Base-by-base conservation (phyloP, 1,139 yeast species). In the Yamadazyma jaroonii region DNA sequence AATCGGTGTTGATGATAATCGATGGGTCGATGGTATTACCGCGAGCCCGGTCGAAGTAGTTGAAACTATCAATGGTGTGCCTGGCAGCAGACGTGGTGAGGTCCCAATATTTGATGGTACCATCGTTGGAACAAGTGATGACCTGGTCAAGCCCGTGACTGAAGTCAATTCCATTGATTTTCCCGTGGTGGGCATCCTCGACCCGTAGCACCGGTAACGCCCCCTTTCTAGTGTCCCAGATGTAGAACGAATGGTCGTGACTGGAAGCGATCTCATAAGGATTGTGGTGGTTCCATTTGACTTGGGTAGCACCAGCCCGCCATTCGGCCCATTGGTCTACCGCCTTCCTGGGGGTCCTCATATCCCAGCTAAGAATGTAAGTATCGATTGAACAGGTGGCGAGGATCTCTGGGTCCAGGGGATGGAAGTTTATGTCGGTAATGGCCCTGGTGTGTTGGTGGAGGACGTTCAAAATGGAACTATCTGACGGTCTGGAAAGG, bases 331-430 rank as follows among this genome's bases (percentile, higher is more conserved):
- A 89, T 35, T 81, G 76, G 39, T 76, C 75, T 3, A 79, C 81
- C 0, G 97, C 95, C 40, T 73, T 66, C 17, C 74, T 51, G 0
- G 96, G 90, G 9, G 81, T 71, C 43, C 98, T 69, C 72, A 90
- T 70, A 61, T 92, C 98, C 98, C 98, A 92, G 4, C 86, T 79
- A 42, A 82, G 77, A 11, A 89, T 83, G 54, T 79, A 84, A 0
- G 96, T 84, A 54, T 92, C 98, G 14, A 92, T 85, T 0, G 96
- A 84, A 54, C 97, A 89, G 0, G 97, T 92, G 0, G 97, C 97
- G 23, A 92, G 59, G n/a, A 87, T 56, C 53, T 90, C 96, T 0
- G 97, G 96, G 48, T 86, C 81, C 25, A 73, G 74, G 2, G 95
- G 92, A 54, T 87, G 95, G 67, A 90, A 92, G 56, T 90, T 88